Evolutionary conservation across 164 flowering plant species (phyloP).

Genomic region (Stephania cephalantha): DNA sequence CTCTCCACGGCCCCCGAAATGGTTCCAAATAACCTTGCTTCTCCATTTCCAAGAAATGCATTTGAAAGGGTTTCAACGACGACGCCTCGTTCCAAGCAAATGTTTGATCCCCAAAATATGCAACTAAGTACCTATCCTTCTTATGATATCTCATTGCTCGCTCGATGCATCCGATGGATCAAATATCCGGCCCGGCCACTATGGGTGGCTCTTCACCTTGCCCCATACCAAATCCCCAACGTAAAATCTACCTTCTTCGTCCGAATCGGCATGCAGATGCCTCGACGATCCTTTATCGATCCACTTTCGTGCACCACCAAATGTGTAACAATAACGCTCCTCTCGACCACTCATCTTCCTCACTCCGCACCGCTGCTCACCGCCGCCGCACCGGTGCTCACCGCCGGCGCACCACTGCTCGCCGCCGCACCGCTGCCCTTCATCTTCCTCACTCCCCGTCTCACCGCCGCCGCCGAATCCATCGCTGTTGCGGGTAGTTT

Average conservation of each 20-base stretch:
- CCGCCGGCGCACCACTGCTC: no score
- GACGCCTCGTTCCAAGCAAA: conserved; percentile 83
- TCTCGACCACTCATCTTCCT: no score
- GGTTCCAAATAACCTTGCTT: conserved; percentile 44
- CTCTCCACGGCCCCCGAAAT: conserved; percentile 49
- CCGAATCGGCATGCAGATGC: no score
- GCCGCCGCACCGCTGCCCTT: no score
- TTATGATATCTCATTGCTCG: conserved; percentile 49
- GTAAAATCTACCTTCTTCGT: conserved; percentile 28
- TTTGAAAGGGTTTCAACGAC: conserved; percentile 48
- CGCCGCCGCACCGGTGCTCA: no score
- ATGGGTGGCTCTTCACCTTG: conserved; percentile 80
- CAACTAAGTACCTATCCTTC: conserved; percentile 39
- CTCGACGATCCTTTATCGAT: no score
- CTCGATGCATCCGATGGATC: conserved; percentile 50
- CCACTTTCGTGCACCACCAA: no score
- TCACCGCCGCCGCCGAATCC: no score
- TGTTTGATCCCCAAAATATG: conserved; percentile 77
- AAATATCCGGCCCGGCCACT: conserved; percentile 99
- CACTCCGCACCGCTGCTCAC: no score
- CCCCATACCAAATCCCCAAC: conserved; percentile 79
- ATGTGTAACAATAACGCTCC: no score
- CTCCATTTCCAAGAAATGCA: conserved; percentile 49
- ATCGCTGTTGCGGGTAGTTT: no score
- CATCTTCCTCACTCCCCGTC: no score